Evolutionary conservation across 1,284 basidiomycete genomes (phyloP).

Genomic region (Cutaneotrichosporon mucoides): DNA sequence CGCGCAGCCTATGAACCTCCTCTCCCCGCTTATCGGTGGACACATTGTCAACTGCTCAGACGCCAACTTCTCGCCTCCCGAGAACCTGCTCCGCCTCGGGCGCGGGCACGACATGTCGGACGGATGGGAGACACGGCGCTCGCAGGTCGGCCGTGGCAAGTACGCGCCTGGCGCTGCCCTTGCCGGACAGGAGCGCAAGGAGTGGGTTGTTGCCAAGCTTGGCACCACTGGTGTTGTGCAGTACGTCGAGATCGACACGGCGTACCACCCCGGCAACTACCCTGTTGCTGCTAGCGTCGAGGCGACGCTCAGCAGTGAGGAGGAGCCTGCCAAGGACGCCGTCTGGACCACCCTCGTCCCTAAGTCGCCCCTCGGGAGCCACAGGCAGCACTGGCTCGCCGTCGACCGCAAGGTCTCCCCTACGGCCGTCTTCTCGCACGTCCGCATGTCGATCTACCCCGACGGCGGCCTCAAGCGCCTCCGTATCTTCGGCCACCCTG

Average conservation of each 20-base stretch:
- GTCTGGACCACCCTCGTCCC: conserved; percentile 72
- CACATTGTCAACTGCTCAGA: conserved; percentile 58
- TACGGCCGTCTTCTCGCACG: conserved; percentile 67
- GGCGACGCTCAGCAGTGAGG: conserved; percentile 31
- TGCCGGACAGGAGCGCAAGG: conserved; percentile 65
- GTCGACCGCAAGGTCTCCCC: conserved; percentile 58
- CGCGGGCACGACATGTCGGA: conserved; percentile 91
- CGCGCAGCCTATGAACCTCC: conserved; percentile 64
- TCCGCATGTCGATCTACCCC: conserved; percentile 84
- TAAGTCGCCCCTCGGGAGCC: conserved; percentile 77
- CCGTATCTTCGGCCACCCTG: conserved; percentile 67
- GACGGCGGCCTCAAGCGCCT: conserved; percentile 95
- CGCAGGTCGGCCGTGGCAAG: conserved; percentile 64
- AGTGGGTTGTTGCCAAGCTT: conserved; percentile 89
- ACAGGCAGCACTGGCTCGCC: conserved; percentile 84
- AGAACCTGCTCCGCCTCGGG: conserved; percentile 87
- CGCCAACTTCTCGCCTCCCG: conserved; percentile 90
- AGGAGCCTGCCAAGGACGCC: conserved; percentile 46
- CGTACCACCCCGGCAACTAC: conserved; percentile 95
- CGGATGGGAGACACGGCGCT: conserved; percentile 97
- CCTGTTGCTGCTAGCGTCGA: conserved; percentile 59
- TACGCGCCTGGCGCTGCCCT: conserved; percentile 29
- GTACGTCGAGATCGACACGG: conserved; percentile 84
- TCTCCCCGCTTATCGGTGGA: conserved; percentile 85
- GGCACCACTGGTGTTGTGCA: conserved; percentile 66